Evolutionary conservation across 2,329 filamentous ascomycete species (phyloP).

Genomic region (Monosporascus ibericus): DNA sequence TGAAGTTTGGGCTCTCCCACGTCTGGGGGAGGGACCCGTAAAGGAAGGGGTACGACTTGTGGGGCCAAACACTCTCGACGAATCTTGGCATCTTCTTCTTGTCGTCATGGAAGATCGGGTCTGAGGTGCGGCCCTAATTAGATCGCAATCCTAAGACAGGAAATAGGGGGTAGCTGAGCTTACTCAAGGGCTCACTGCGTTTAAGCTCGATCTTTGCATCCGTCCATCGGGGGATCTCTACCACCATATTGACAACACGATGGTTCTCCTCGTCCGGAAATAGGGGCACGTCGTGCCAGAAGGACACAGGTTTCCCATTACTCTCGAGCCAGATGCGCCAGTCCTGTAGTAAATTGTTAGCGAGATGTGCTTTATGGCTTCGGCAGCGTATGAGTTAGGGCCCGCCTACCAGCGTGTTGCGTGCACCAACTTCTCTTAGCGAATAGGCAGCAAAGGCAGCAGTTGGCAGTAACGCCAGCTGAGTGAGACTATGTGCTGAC

Average conservation of each 20-base stretch:
- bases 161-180: no score
- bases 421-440: no score
- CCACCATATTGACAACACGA: conserved; percentile 31
- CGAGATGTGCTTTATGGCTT: no score
- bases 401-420: no score
- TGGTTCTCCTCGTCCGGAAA: conserved; percentile 29
- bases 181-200: no score
- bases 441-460: no score
- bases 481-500: no score
- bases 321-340: conserved; percentile 36
- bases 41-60: conserved; percentile 36
- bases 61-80: conserved; percentile 36
- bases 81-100: conserved; percentile 30
- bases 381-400: no score
- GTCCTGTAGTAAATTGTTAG: conserved; percentile 18
- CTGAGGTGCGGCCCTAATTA: no score
- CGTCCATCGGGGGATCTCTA: conserved; percentile 37
- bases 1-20: conserved; percentile 36
- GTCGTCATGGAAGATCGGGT: conserved; percentile 19
- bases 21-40: conserved; percentile 40
- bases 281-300: conserved; percentile 36
- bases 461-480: no score
- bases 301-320: conserved; percentile 32
- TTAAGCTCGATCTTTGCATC: conserved; percentile 10
- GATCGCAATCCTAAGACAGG: no score